Evolutionary conservation across 2,329 filamentous ascomycete genomes (phyloP), one percentile per base, ranked within the genome.

Genomic region (Tolypocladium tropicale): DNA sequence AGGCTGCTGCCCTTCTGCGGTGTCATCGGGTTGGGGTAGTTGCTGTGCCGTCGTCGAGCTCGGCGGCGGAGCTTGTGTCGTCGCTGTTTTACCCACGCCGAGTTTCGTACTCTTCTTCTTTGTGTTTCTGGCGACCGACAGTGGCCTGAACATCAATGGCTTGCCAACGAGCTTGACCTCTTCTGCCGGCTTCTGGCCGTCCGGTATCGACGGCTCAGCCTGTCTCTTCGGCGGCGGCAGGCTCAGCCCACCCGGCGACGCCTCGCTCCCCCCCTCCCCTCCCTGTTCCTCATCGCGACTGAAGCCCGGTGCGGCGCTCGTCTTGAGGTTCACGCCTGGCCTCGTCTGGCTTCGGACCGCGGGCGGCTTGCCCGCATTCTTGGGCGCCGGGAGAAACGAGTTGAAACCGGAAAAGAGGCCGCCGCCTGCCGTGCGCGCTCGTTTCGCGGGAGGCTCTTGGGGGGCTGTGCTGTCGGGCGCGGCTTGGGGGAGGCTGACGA

Each of bases 311-410:
- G 88, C 83, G 9, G 89, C 84, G 25, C 90, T 90, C 10, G 92
- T 96, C 76, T 89, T 94, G 58, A 96, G 69, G 64, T 82, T 89
- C 53, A 95, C 64, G 10, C 68, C 66, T 2, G 68, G 62, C 14
- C 56, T 68, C 56, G 52, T 67, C 58, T 61, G 73, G 68, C 53
- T 69, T 58, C 66, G 58, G 54, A 52, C 36, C 55, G 64, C 55
- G 0, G 61, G 52, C 14, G 71, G 64, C 53, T 70, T 68, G 18
- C 69, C 73, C 18, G 73, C 65, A 59, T 80, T 78, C 68, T 96
- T 97, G 4, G 93, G 92, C 30, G 92, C 79, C 3, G 93, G 93
- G 23, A 97, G 78, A 62, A 96, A 84, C 2, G 90, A 85, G 68
- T 93, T 94, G 75, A 96, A 94, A 2, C 86, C 88, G 53, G 88